phyloP scores from a whole-genome alignment of 208 protist species.

The Acanthamoeba castellanii region DNA sequence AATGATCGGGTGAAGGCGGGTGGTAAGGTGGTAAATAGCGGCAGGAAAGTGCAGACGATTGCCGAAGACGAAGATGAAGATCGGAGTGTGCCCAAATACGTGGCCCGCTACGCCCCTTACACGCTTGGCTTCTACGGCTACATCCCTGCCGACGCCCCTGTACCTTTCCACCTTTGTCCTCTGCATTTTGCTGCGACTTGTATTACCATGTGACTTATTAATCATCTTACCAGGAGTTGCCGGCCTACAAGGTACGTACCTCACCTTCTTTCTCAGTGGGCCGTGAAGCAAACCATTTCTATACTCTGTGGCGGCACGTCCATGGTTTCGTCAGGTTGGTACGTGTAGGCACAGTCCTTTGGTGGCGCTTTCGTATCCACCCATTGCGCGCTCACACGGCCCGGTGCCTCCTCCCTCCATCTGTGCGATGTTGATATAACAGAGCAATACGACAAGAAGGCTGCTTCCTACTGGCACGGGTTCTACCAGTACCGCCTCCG shows the following conservation, averaged over 20 bases:
- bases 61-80: slow-evolving; percentile 5
- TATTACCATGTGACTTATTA: neutral
- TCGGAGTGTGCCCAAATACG: slow-evolving; percentile 16
- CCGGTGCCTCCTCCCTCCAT: too few species aligned
- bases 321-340: too few species aligned
- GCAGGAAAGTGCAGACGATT: neutral
- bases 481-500: slow-evolving; percentile 60
- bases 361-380: too few species aligned
- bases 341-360: neutral
- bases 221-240: neutral
- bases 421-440: too few species aligned
- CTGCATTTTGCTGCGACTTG: neutral
- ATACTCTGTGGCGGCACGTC: too few species aligned
- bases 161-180: neutral
- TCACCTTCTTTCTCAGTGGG: neutral
- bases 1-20: too few species aligned
- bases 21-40: neutral
- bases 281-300: too few species aligned
- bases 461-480: slow-evolving; percentile 32
- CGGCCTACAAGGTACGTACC: neutral
- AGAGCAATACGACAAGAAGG: slow-evolving; percentile 73
- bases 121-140: slow-evolving; percentile 45
- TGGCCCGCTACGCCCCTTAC: slow-evolving; percentile 18
- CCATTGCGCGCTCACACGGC: too few species aligned
- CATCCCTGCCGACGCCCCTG: neutral